Evolutionary conservation across 169 alveolate genomes (phyloP).

Genomic region (Plasmodium gallinaceum): DNA sequence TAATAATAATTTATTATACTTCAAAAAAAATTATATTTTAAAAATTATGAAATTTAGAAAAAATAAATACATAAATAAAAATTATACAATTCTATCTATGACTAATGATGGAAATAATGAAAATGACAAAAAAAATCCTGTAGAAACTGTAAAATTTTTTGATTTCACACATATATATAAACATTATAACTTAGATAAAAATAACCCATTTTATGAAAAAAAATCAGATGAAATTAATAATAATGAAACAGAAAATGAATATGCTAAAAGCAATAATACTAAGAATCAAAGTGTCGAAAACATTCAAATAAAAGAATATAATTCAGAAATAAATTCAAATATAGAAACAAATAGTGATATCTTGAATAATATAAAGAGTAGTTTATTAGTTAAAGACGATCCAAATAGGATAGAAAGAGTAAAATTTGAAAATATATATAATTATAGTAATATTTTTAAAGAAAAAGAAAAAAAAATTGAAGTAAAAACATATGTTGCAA

Average conservation of each 20-base stretch:
- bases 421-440: constrained; percentile 38
- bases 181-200: constrained; percentile 28
- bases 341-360: constrained; percentile 16
- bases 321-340: not conserved
- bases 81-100: constrained; percentile 23
- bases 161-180: constrained; percentile 54
- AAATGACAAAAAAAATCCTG: constrained; percentile 13
- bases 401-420: constrained; percentile 70
- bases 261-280: not conserved
- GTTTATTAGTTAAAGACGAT: constrained; percentile 56
- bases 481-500: constrained; percentile 45
- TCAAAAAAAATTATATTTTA: constrained; percentile 14
- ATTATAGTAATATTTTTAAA: constrained; percentile 55
- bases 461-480: constrained; percentile 59
- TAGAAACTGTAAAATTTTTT: constrained; percentile 45
- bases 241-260: constrained; percentile 7
- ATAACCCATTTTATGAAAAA: not conserved
- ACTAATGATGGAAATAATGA: not conserved
- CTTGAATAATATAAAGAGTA: constrained; percentile 15
- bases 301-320: not conserved
- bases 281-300: not conserved
- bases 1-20: constrained; percentile 12
- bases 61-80: constrained; percentile 16
- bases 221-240: not conserved
- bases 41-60: constrained; percentile 12